These are phyloP conservation scores for Neophaeococcomyces mojaviensis DNA, from an alignment of 2,329 filamentous ascomycete species.

Conservation along the genomic window DNA sequence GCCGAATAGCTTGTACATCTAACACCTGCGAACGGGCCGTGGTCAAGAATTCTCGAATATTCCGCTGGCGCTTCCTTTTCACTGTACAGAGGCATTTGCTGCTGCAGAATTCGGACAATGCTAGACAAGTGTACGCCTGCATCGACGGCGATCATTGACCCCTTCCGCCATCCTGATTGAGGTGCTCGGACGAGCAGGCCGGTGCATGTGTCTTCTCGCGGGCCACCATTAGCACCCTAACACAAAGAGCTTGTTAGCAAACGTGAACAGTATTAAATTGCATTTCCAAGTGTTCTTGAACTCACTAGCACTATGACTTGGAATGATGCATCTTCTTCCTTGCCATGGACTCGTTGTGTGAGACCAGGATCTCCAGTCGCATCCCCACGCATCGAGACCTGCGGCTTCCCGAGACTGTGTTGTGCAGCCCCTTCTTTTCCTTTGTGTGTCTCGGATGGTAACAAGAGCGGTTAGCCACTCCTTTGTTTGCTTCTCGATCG, in stretches of 20 bases:
- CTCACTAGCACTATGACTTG: slow-evolving; percentile 67
- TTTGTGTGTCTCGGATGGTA: not conserved
- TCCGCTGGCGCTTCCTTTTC: slow-evolving; percentile 23
- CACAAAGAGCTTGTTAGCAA: not conserved
- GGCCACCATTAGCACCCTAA: slow-evolving; percentile 83
- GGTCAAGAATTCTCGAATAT: slow-evolving; percentile 26
- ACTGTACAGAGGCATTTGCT: slow-evolving; percentile 36
- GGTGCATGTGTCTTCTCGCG: slow-evolving; percentile 81
- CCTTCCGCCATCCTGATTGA: slow-evolving; percentile 68
- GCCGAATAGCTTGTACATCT: slow-evolving; percentile 59
- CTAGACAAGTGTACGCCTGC: slow-evolving; percentile 82
- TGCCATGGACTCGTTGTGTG: slow-evolving; percentile 17
- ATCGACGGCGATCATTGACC: slow-evolving; percentile 85
- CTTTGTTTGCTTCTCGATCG: too few relatives aligned
- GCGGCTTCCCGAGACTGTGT: slow-evolving; percentile 1
- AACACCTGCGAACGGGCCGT: slow-evolving; percentile 74
- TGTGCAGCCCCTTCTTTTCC: not conserved
- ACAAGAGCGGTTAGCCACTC: too few relatives aligned
- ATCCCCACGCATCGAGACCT: slow-evolving; percentile 7
- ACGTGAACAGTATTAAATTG: not conserved
- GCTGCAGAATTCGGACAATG: slow-evolving; percentile 70
- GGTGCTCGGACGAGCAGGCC: slow-evolving; percentile 81
- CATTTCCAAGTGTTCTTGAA: not conserved
- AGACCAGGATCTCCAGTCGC: slow-evolving; percentile 5
- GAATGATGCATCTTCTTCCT: slow-evolving; percentile 43